phyloP scores from a whole-genome alignment of 140 eudicot genomes.

The Oenanthe javanica region DNA sequence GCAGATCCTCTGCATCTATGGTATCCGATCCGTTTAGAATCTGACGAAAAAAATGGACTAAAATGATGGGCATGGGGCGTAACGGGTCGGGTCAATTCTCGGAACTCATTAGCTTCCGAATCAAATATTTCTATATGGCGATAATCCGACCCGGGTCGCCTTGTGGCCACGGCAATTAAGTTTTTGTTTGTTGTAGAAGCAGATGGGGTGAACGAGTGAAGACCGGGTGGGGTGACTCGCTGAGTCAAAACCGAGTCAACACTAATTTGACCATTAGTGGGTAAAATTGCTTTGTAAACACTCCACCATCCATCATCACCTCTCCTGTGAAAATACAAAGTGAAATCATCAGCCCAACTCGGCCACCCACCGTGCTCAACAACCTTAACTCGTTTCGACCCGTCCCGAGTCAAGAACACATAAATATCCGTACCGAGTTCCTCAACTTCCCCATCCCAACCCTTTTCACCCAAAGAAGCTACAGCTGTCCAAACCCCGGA shows the following conservation, averaged over 20 bases:
- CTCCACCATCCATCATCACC: slow-evolving; percentile 97
- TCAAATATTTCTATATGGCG: slow-evolving; percentile 81
- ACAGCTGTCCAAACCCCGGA: slow-evolving; percentile 80
- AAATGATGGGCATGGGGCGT: slow-evolving; percentile 54
- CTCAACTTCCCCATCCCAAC: slow-evolving; percentile 77
- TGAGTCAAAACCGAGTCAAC: slow-evolving; percentile 57
- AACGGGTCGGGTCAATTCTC: slow-evolving; percentile 42
- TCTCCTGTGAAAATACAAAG: slow-evolving; percentile 60
- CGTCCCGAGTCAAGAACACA: slow-evolving; percentile 65
- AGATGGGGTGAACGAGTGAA: slow-evolving; percentile 87
- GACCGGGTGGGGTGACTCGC: slow-evolving; percentile 89
- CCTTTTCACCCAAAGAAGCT: slow-evolving; percentile 60
- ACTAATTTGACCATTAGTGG: slow-evolving; percentile 6
- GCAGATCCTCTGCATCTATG: slow-evolving; percentile 67
- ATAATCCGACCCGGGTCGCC: slow-evolving; percentile 58
- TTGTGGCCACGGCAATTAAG: slow-evolving; percentile 70
- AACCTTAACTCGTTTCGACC: slow-evolving; percentile 72
- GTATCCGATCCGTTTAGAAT: slow-evolving; percentile 64
- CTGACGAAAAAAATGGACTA: slow-evolving; percentile 73
- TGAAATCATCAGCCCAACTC: slow-evolving; percentile 71
- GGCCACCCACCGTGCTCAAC: slow-evolving; percentile 98
- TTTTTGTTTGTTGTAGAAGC: slow-evolving; percentile 40
- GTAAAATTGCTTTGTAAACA: slow-evolving; percentile 44
- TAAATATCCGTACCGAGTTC: slow-evolving; percentile 76
- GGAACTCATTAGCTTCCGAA: slow-evolving; percentile 25